Conservation (phyloP, 176 grass and related monocot genomes). For the Panicum miliaceum region DNA sequence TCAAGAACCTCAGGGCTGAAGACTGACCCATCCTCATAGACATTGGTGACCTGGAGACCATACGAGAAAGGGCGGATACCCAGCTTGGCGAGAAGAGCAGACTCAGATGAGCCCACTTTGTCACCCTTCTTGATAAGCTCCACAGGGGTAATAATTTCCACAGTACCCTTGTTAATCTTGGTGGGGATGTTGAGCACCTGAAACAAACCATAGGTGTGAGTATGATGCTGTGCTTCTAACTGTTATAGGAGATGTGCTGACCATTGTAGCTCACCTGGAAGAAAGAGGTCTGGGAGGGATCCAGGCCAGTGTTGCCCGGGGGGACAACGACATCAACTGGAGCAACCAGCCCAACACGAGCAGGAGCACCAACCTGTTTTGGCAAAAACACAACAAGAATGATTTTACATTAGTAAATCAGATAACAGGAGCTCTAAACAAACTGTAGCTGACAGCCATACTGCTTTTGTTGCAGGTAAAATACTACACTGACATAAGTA, state of each 20-base stretch:
- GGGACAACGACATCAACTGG: slow-evolving; percentile 79
- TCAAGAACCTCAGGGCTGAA: slow-evolving; percentile 91
- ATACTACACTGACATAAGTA: not conserved
- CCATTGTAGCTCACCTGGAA: slow-evolving; percentile 60
- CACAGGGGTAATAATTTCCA: slow-evolving; percentile 81
- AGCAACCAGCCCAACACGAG: slow-evolving; percentile 84
- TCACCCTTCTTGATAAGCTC: slow-evolving; percentile 86
- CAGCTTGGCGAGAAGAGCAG: slow-evolving; percentile 76
- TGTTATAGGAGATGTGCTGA: too few species aligned
- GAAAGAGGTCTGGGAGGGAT: slow-evolving; percentile 90
- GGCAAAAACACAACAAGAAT: not conserved
- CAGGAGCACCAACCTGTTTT: slow-evolving; percentile 78
- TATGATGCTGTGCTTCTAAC: not conserved
- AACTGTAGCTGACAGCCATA: not conserved
- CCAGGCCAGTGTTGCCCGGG: slow-evolving; percentile 88
- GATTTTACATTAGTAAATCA: not conserved
- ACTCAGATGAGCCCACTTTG: slow-evolving; percentile 85
- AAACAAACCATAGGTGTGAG: slow-evolving; percentile 9
- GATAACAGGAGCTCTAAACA: not conserved
- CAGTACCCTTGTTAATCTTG: slow-evolving; percentile 94
- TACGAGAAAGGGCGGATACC: slow-evolving; percentile 85
- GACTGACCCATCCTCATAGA: slow-evolving; percentile 76
- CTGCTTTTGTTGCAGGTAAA: not conserved
- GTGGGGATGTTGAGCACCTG: slow-evolving; percentile 91
- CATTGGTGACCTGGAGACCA: slow-evolving; percentile 62